Evolutionary conservation across 2,329 filamentous ascomycete genomes (phyloP).

Genomic region (Beauveria brongniartii): DNA sequence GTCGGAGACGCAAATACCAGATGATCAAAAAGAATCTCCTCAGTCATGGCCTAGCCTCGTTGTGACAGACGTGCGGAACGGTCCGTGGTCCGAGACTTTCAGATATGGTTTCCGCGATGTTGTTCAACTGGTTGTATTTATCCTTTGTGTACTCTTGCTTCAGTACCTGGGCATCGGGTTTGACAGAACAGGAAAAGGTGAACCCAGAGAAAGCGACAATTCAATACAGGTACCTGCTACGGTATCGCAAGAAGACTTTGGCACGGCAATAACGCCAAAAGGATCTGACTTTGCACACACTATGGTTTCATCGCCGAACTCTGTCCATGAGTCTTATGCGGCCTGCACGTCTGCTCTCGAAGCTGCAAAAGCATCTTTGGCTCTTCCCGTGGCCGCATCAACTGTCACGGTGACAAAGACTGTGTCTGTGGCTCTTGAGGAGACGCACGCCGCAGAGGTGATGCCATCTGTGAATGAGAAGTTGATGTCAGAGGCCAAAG

Average conservation of each 20-base stretch:
- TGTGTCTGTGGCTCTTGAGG: constrained; percentile 17
- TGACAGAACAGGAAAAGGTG: neutral
- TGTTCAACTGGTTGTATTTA: constrained; percentile 1
- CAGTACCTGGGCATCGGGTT: constrained; percentile 6
- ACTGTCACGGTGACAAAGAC: constrained; percentile 28
- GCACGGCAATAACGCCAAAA: neutral
- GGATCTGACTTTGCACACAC: neutral
- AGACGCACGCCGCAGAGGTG: neutral
- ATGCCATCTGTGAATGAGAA: neutral
- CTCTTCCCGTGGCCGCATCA: neutral
- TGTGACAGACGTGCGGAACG: too few species aligned
- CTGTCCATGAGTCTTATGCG: constrained; percentile 17
- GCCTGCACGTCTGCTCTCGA: constrained; percentile 18
- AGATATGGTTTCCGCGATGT: neutral
- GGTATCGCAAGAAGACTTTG: neutral
- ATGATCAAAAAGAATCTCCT: neutral
- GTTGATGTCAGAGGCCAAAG: constrained; percentile 14
- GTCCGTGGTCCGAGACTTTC: neutral
- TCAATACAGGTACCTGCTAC: neutral
- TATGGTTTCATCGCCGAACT: neutral
- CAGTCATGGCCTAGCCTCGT: neutral
- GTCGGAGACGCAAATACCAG: neutral
- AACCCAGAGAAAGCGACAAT: neutral
- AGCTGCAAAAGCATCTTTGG: constrained; percentile 12
- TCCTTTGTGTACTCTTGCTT: constrained; percentile 3